phyloP scores from a whole-genome alignment of 1,139 yeast species.

The Suhomyces coccinellae region DNA sequence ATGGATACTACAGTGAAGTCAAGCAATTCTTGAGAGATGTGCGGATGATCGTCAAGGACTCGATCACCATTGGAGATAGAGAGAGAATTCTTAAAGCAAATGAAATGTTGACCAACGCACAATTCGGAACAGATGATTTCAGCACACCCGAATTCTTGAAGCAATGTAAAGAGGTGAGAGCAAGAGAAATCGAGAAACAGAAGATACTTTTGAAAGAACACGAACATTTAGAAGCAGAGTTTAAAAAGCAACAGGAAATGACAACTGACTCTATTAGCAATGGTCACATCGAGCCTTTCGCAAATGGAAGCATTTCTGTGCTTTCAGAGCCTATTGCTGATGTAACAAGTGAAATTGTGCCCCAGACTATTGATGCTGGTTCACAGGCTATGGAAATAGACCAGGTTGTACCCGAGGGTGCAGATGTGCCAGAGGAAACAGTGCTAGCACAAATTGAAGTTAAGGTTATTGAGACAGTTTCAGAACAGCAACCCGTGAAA shows the following conservation, averaged over 20 bases:
- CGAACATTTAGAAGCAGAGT: slow-evolving; percentile 27
- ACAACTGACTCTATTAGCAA: neutral
- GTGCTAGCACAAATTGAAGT: neutral
- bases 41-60: slow-evolving; percentile 79
- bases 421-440: neutral
- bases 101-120: slow-evolving; percentile 96
- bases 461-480: neutral
- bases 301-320: neutral
- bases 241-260: slow-evolving; percentile 22
- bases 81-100: slow-evolving; percentile 86
- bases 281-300: neutral
- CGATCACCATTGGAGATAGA: slow-evolving; percentile 73
- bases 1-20: slow-evolving; percentile 93
- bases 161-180: slow-evolving; percentile 74
- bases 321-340: no score
- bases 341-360: neutral
- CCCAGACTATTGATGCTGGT: neutral
- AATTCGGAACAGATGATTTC: slow-evolving; percentile 91
- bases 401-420: neutral
- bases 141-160: slow-evolving; percentile 68
- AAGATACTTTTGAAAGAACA: slow-evolving; percentile 46
- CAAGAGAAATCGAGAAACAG: slow-evolving; percentile 63
- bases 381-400: neutral
- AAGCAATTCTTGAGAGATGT: slow-evolving; percentile 84
- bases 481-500: neutral